phyloP scores from a whole-genome alignment of 495 filamentous ascomycete genomes.

The Massariosphaeria phaeospora region DNA sequence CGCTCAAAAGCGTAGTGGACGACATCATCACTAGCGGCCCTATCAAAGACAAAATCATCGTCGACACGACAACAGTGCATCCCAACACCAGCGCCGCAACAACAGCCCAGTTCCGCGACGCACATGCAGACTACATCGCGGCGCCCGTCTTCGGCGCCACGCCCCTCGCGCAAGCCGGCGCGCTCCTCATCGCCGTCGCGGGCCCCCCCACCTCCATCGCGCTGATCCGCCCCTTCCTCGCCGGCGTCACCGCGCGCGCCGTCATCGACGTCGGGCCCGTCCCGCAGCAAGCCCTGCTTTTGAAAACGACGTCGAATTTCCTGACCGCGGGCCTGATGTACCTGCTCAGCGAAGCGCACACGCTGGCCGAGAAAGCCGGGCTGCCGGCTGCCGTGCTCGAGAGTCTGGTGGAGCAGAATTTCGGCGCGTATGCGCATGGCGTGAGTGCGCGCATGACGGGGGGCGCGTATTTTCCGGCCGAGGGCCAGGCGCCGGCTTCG shows the following conservation, averaged over 20 bases:
- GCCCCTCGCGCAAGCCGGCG: conserved; percentile 39
- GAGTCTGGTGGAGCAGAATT: conserved; percentile 49
- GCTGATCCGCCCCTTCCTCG: conserved; percentile 37
- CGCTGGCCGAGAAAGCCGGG: conserved; percentile 52
- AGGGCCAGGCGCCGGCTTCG: conserved; percentile 7
- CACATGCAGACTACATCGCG: conserved; percentile 22
- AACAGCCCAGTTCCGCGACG: conserved; percentile 22
- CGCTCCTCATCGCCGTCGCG: conserved; percentile 40
- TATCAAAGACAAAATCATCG: conserved; percentile 38
- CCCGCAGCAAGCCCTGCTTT: conserved; percentile 25
- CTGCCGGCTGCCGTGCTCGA: conserved; percentile 50
- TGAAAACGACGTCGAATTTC: conserved; percentile 30
- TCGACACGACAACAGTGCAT: conserved; percentile 45
- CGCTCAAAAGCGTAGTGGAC: conserved; percentile 27
- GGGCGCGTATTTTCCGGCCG: conserved; percentile 9
- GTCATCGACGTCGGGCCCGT: conserved; percentile 39
- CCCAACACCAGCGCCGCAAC: conserved; percentile 37
- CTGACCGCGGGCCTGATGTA: conserved; percentile 15
- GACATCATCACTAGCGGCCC: conserved; percentile 28
- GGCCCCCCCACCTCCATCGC: conserved; percentile 35
- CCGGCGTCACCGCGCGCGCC: conserved; percentile 39
- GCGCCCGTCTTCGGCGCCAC: conserved; percentile 44
- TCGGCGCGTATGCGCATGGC: conserved; percentile 44
- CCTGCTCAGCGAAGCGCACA: conserved; percentile 49
- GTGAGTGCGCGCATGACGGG: conserved; percentile 9